Evolutionary conservation across 306 rosid genomes (phyloP).

Genomic region (Macrotyloma uniflorum): DNA sequence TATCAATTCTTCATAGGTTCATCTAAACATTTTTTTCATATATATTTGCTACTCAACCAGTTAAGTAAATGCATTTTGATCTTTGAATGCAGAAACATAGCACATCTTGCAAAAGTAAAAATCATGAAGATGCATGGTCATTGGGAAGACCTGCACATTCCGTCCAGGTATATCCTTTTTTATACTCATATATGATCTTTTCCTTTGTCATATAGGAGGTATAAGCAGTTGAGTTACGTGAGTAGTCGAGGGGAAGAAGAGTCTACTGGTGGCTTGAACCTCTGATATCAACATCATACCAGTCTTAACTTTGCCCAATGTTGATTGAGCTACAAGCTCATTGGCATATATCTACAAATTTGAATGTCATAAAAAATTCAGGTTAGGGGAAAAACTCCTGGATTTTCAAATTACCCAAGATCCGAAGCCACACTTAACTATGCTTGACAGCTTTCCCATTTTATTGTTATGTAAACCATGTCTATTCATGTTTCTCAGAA

Average conservation of each 20-base stretch:
- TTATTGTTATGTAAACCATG: neutral
- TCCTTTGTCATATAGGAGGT: neutral
- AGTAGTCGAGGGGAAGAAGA: neutral
- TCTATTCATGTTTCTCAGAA: slow-evolving; percentile 9
- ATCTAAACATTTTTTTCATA: neutral
- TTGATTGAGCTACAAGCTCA: slow-evolving; percentile 2
- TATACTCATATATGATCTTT: neutral
- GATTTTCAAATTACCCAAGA: neutral
- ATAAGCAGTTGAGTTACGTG: neutral
- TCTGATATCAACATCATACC: slow-evolving; percentile 14
- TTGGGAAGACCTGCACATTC: slow-evolving; percentile 81
- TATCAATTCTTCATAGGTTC: slow-evolving; percentile 28
- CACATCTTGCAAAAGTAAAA: slow-evolving; percentile 78
- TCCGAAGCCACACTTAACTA: slow-evolving; percentile 11
- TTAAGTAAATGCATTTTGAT: slow-evolving; percentile 26
- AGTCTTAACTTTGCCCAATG: neutral
- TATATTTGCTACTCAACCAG: slow-evolving; percentile 4
- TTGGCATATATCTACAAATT: slow-evolving; percentile 11
- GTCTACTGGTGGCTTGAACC: slow-evolving; percentile 12
- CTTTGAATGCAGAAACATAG: slow-evolving; percentile 65
- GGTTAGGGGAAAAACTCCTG: slow-evolving; percentile 2
- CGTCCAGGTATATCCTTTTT: slow-evolving; percentile 58
- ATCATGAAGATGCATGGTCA: slow-evolving; percentile 61
- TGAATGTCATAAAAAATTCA: neutral
- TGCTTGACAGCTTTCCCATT: slow-evolving; percentile 4